A percentile compares a stretch with the other conserved stretches of the same genome.
Conservation (phyloP, 2,329 filamentous ascomycete genomes). For the Clonostachys rhizophaga region DNA sequence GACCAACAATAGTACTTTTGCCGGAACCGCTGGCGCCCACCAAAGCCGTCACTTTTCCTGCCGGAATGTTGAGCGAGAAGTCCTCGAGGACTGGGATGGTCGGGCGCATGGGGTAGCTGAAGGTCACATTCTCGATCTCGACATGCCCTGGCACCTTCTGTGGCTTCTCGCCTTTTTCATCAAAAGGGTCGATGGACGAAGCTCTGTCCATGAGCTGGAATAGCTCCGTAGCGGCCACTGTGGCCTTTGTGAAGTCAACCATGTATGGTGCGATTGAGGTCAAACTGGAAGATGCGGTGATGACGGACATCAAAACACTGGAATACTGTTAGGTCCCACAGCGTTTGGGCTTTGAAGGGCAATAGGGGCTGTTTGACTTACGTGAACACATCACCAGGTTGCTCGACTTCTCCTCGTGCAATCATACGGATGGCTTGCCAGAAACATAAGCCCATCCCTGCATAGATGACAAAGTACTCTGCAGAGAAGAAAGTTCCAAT, state of each 20-base stretch:
- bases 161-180: constrained; percentile 63
- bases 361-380: too few species aligned
- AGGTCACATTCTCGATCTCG: constrained; percentile 76
- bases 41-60: constrained; percentile 90
- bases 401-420: constrained; percentile 56
- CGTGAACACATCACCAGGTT: constrained; percentile 41
- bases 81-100: constrained; percentile 86
- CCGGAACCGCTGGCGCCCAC: constrained; percentile 93
- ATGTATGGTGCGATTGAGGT: constrained; percentile 83
- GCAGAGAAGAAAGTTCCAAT: constrained; percentile 75
- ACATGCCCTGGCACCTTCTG: constrained; percentile 68
- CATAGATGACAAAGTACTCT: constrained; percentile 80
- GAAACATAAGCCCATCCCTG: constrained; percentile 84
- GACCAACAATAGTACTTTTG: constrained; percentile 56
- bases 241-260: constrained; percentile 78
- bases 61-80: constrained; percentile 74
- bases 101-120: constrained; percentile 90
- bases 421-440: constrained; percentile 82
- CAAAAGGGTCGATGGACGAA: constrained; percentile 78
- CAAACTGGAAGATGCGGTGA: constrained; percentile 89
- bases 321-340: constrained; percentile 42
- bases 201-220: constrained; percentile 87
- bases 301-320: constrained; percentile 83
- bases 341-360: too few species aligned
- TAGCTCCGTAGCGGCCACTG: constrained; percentile 86